Base-by-base conservation (phyloP, 306 rosid genomes). In the Crotalaria pallida region DNA sequence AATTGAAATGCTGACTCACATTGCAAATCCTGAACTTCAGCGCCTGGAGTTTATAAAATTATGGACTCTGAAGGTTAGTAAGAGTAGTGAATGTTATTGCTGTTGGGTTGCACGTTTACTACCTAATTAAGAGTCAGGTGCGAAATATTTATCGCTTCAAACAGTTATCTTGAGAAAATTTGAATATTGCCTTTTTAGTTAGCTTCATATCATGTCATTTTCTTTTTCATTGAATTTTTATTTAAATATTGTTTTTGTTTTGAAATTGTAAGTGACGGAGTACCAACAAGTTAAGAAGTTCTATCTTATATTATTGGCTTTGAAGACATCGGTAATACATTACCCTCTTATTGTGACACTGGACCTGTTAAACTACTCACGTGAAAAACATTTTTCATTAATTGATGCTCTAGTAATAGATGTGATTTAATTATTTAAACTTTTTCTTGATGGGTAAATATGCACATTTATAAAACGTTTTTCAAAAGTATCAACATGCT, bases 11-110 rank as follows among this genome's bases (percentile, higher is more conserved):
- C 70, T 88, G 84, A 56, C 84, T 78, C 72, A 76, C 62, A 84
- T 93, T 81, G 73, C 85, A 38, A 92, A 93, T 75, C 83, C 85
- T 52, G 96, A 93, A 86, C 80, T 79, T 71, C 96, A 66, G 83
- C 96, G 73, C 58, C 88, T 77, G 77, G 90, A 90, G 73, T 85
- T 88, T 58, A 53, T 90, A 49, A 90, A 88, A 76, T 47, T 81
- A 22, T 77, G 79, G 85, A 81, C 79, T 81, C 69, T 77, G 33
- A 81, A 81, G 85, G 82, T 77, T 81, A 2, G 80, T 50, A 55
- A 26, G 51, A 50, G 7, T 38, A 45, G 58, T 10, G 57, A 71
- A 55, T 69, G 23, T 62, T 60, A 24, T 17, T 45, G 38, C 53
- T 78, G 51, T 70, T 33, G 12, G 72, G 29, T 61, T 75, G 19